A percentile compares a stretch with the other conserved stretches of the same genome.
phyloP scores from a whole-genome alignment of 2,329 filamentous ascomycete species.

The Kalaharituber pfeilii region DNA sequence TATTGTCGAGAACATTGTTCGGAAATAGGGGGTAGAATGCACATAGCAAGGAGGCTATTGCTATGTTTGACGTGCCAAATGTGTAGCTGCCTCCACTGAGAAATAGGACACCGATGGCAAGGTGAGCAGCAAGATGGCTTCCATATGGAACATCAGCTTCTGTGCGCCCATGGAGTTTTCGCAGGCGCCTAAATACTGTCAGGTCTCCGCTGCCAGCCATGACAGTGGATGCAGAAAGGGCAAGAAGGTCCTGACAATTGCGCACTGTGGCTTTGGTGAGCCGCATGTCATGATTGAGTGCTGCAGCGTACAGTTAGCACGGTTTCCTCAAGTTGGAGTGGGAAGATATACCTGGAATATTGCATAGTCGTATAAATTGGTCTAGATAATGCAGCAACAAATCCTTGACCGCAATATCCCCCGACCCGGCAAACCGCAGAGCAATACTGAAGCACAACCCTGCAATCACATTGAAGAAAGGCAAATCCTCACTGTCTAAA shows the following conservation, averaged over 20 bases:
- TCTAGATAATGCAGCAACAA: constrained; percentile 71
- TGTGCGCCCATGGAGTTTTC: constrained; percentile 72
- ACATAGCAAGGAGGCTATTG: constrained; percentile 68
- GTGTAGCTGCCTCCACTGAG: constrained; percentile 84
- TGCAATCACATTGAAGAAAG: constrained; percentile 81
- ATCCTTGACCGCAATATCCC: constrained; percentile 54
- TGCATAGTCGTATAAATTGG: constrained; percentile 62
- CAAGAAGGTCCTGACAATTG: constrained; percentile 79
- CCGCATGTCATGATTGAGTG: constrained; percentile 59
- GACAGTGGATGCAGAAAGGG: constrained; percentile 64
- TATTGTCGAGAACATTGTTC: constrained; percentile 75
- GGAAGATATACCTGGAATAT: constrained; percentile 30
- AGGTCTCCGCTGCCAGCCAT: constrained; percentile 96
- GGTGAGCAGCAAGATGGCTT: constrained; percentile 79
- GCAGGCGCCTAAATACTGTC: constrained; percentile 63
- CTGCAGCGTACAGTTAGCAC: constrained; percentile 22
- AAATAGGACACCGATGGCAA: constrained; percentile 81
- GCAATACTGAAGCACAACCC: constrained; percentile 72
- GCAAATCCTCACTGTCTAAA: constrained; percentile 66
- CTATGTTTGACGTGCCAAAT: constrained; percentile 72
- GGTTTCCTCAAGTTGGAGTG: not conserved
- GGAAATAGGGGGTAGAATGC: constrained; percentile 93
- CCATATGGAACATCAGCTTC: constrained; percentile 77
- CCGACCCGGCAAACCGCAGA: constrained; percentile 57
- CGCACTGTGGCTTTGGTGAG: constrained; percentile 66